Conservation (phyloP, 176 grass and related monocot species). For the Saccharum officinarum region DNA sequence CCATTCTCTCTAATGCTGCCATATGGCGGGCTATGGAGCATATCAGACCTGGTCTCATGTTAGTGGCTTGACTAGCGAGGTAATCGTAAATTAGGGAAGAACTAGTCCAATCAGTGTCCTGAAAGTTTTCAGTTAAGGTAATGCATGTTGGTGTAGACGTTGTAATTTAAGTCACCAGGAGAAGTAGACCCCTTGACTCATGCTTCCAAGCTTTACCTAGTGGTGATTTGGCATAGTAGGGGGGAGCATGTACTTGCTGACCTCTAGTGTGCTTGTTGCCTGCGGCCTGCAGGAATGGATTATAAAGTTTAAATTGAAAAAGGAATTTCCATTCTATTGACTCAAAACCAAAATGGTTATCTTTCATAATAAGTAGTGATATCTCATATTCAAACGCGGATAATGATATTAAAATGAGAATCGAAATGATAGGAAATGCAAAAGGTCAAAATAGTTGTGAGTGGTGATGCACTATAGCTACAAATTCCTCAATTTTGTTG, state of each 20-base stretch:
- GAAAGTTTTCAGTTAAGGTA: slow-evolving; percentile 35
- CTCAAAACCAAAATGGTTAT: neutral
- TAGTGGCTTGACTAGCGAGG: slow-evolving; percentile 24
- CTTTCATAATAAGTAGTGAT: neutral
- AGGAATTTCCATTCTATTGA: neutral
- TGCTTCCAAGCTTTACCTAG: neutral
- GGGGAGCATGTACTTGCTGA: neutral
- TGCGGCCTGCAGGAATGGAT: neutral
- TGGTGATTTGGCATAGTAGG: neutral
- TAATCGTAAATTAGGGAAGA: slow-evolving; percentile 29
- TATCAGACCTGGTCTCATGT: slow-evolving; percentile 24
- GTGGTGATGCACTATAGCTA: slow-evolving; percentile 24
- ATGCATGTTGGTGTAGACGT: slow-evolving; percentile 15
- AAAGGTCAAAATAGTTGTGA: slow-evolving; percentile 23
- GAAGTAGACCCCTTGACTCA: neutral
- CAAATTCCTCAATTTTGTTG: neutral
- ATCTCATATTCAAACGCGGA: neutral
- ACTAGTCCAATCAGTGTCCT: slow-evolving; percentile 37
- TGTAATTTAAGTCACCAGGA: slow-evolving; percentile 20
- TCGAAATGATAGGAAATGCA: neutral
- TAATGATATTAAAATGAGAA: neutral
- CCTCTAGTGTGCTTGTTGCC: neutral
- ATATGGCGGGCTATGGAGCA: slow-evolving; percentile 26
- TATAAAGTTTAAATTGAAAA: neutral
- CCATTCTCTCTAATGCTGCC: slow-evolving; percentile 30